phyloP scores from a whole-genome alignment of 208 protist genomes.

The Angomonas ambiguus region DNA sequence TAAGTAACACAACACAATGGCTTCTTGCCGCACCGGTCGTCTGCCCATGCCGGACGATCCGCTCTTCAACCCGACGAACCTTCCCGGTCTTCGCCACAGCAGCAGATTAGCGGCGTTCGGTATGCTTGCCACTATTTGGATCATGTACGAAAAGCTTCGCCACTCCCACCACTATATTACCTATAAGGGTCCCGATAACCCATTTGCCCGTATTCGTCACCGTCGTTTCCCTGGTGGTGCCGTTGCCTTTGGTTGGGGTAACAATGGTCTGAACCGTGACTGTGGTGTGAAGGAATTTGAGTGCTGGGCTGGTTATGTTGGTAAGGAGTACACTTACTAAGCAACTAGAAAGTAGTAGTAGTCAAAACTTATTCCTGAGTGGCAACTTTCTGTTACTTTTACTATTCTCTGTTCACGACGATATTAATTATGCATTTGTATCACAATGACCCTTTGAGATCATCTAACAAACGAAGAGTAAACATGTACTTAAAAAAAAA shows the following conservation, averaged over 20 bases:
- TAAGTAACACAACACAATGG: conserved; percentile 12
- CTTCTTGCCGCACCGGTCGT: conserved; percentile 70
- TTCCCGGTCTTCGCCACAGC: conserved; percentile 56
- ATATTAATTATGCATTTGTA: neutral
- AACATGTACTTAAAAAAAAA: neutral
- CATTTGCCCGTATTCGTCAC: conserved; percentile 74
- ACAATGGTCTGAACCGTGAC: conserved; percentile 87
- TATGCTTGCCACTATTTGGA: conserved; percentile 63
- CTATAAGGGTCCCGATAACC: conserved; percentile 81
- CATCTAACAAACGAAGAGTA: neutral
- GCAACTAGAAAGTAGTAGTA: neutral
- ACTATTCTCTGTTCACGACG: neutral
- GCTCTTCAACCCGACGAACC: conserved; percentile 45
- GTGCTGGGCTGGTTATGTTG: conserved; percentile 85
- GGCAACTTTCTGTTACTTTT: no score
- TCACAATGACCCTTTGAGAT: no score
- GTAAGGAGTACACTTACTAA: conserved; percentile 87
- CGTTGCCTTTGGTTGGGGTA: conserved; percentile 85
- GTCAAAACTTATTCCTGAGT: neutral
- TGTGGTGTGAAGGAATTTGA: conserved; percentile 84
- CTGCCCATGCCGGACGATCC: conserved; percentile 82
- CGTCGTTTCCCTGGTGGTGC: conserved; percentile 71
- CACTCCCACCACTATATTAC: conserved; percentile 78
- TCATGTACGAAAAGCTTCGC: conserved; percentile 77
- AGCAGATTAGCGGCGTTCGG: conserved; percentile 53